Conservation (phyloP, 257 asterid species). For the Solanum arcanum region DNA sequence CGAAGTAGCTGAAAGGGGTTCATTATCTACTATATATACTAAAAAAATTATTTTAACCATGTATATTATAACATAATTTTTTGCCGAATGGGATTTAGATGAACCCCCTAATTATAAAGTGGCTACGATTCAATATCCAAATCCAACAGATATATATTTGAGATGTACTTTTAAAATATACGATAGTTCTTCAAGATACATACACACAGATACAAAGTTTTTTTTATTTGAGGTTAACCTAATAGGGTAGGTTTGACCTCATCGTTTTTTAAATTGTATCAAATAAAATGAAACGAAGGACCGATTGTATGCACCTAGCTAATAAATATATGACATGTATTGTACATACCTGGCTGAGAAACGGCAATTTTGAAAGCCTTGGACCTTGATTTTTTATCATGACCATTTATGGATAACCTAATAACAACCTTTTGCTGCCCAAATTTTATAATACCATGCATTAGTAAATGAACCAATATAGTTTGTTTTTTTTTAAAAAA, state of each 20-base stretch:
- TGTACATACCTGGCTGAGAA: background rate
- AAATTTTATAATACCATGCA: background rate
- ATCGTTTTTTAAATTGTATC: background rate
- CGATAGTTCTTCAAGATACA: background rate
- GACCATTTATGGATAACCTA: background rate
- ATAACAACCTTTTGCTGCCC: constrained; percentile 1
- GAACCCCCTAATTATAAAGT: too few species aligned
- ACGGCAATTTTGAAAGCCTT: constrained; percentile 4
- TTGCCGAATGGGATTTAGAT: too few species aligned
- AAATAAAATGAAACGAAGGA: background rate
- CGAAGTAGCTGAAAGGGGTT: too few species aligned
- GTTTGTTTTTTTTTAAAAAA: background rate
- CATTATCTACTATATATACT: too few species aligned
- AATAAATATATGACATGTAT: background rate
- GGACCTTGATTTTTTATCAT: background rate
- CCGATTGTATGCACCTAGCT: background rate
- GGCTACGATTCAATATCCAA: background rate
- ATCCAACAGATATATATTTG: too few species aligned
- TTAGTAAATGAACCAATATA: background rate
- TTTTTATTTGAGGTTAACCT: background rate
- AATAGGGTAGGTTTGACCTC: background rate
- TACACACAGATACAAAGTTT: too few species aligned
- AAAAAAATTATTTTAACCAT: too few species aligned
- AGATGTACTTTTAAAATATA: too few species aligned
- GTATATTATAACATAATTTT: too few species aligned